These are phyloP conservation scores for Aspergillus baeticus DNA, from an alignment of 495 filamentous ascomycete species.

Conservation along the genomic window DNA sequence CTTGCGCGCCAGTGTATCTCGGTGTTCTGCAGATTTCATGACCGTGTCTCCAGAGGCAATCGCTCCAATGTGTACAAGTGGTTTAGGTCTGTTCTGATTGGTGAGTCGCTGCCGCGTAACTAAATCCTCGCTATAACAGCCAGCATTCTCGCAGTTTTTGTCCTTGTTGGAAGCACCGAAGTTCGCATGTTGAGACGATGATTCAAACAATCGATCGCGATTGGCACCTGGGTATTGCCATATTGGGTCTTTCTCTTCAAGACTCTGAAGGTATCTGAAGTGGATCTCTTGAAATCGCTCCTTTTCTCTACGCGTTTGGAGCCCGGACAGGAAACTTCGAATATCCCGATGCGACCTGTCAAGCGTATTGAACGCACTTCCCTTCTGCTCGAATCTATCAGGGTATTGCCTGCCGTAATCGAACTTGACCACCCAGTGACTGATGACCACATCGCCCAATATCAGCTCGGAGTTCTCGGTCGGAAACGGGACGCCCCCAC, in stretches of 20 bases:
- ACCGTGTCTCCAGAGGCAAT: conserved; percentile 32
- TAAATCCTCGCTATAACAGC: neutral
- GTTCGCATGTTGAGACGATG: too few species aligned
- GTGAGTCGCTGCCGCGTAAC: neutral
- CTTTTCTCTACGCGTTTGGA: neutral
- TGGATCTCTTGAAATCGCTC: neutral
- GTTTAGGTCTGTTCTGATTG: neutral
- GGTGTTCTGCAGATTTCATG: conserved; percentile 28
- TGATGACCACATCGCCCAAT: neutral
- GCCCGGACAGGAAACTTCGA: neutral
- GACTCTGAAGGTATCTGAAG: neutral
- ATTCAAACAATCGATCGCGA: neutral
- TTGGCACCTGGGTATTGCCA: neutral
- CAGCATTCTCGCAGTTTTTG: too few species aligned
- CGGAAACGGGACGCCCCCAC: neutral
- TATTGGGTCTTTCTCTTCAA: neutral
- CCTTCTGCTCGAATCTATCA: neutral
- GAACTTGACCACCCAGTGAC: neutral
- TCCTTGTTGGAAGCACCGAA: too few species aligned
- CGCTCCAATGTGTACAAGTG: conserved; percentile 20
- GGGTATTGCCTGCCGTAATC: neutral
- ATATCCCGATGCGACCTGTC: neutral
- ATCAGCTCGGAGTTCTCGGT: neutral
- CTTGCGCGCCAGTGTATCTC: conserved; percentile 22
- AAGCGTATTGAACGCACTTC: neutral